A percentile compares a stretch with the other conserved stretches of the same genome.
Conservation (phyloP, 371 early-diverging fungal genomes). For the Edhazardia aedis region DNA sequence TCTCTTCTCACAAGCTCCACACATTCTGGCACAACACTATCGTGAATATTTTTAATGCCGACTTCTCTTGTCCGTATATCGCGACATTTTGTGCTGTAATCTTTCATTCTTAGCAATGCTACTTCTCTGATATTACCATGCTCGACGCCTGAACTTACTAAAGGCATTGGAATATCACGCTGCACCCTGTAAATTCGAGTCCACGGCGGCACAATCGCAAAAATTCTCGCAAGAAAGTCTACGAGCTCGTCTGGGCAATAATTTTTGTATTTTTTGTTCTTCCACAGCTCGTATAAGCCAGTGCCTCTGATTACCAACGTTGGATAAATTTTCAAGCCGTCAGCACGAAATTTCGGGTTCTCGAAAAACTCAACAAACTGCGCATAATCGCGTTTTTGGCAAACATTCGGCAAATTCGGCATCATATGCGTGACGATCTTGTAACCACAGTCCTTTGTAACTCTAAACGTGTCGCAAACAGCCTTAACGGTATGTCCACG, state of each 20-base stretch:
- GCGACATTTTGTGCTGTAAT: constrained; percentile 78
- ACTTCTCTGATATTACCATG: constrained; percentile 92
- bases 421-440: constrained; percentile 99
- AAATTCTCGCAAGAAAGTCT: constrained; percentile 78
- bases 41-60: constrained; percentile 78
- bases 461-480: constrained; percentile 78
- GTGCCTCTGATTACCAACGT: constrained; percentile 97
- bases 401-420: constrained; percentile 98
- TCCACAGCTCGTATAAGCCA: constrained; percentile 93
- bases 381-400: constrained; percentile 90
- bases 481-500: constrained; percentile 91
- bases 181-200: constrained; percentile 96
- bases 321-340: constrained; percentile 95
- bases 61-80: constrained; percentile 97
- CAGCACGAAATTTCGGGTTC: constrained; percentile 87
- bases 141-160: constrained; percentile 95
- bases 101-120: constrained; percentile 80
- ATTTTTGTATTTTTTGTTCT: constrained; percentile 83
- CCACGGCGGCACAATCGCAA: constrained; percentile 96
- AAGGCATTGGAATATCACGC: constrained; percentile 99
- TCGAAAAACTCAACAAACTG: constrained; percentile 96
- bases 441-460: constrained; percentile 94
- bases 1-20: constrained; percentile 88
- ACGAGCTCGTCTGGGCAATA: constrained; percentile 90
- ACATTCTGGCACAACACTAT: constrained; percentile 39